Conservation (phyloP, 1,284 basidiomycete species). For the Ustilago xerochloae region DNA sequence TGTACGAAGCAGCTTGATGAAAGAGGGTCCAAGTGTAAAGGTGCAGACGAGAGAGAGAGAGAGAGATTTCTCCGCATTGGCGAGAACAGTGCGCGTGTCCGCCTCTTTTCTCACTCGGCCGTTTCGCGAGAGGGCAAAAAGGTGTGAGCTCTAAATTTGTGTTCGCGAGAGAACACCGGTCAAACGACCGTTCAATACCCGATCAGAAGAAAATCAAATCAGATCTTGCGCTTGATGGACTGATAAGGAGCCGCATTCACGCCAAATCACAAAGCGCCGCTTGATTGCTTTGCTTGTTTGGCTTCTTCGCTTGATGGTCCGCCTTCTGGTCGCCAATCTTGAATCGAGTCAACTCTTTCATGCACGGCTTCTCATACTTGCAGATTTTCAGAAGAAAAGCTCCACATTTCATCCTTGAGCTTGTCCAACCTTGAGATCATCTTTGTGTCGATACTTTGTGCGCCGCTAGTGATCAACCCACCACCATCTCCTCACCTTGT, state of each 20-base stretch:
- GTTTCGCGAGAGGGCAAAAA: no score
- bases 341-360: conserved; percentile 19
- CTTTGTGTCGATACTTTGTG: no score
- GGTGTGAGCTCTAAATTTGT: neutral
- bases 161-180: conserved; percentile 3
- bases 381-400: conserved; percentile 20
- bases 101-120: conserved; percentile 1
- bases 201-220: neutral
- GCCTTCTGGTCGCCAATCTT: neutral
- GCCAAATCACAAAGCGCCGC: conserved; percentile 12
- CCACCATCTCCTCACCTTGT: neutral
- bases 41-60: neutral
- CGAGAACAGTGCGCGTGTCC: conserved; percentile 4
- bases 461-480: neutral
- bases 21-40: neutral
- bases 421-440: no score
- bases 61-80: neutral
- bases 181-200: neutral
- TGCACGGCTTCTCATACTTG: conserved; percentile 1
- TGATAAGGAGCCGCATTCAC: conserved; percentile 6
- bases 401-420: conserved; percentile 2
- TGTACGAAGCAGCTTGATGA: neutral
- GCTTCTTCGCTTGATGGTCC: no score
- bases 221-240: neutral
- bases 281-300: neutral